Percentiles rank a stretch among this genome's conserved stretches.
Conservation (phyloP, 179 eudicot species). For the Nepenthes alata region DNA sequence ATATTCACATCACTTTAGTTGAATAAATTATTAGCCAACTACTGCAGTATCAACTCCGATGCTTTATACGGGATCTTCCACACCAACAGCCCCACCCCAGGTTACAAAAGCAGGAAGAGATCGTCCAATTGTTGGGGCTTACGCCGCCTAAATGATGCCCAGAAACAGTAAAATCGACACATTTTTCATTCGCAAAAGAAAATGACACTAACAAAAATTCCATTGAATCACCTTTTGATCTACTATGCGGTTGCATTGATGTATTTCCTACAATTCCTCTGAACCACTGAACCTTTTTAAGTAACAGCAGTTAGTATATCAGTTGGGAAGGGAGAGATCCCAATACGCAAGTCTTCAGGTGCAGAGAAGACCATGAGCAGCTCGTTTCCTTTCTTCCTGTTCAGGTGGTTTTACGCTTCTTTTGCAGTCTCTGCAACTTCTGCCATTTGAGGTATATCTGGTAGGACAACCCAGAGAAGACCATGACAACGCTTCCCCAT, state of each 20-base stretch:
- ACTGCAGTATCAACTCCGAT: too few species aligned
- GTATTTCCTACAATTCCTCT: slow-evolving; percentile 11
- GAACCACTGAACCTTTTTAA: neutral
- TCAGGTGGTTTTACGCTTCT: slow-evolving; percentile 61
- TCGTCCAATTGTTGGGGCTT: too few species aligned
- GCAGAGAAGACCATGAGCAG: too few species aligned
- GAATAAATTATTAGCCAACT: too few species aligned
- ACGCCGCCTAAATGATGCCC: neutral
- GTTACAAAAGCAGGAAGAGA: too few species aligned
- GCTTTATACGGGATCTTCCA: too few species aligned
- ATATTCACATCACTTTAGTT: too few species aligned
- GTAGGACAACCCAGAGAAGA: slow-evolving; percentile 80
- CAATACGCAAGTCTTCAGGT: too few species aligned
- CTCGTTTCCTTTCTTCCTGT: neutral
- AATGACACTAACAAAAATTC: neutral
- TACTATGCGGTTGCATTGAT: slow-evolving; percentile 15
- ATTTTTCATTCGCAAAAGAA: neutral
- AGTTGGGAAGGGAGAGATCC: neutral
- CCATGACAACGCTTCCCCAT: slow-evolving; percentile 89
- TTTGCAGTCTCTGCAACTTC: slow-evolving; percentile 58
- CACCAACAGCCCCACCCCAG: too few species aligned
- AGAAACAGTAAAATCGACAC: neutral
- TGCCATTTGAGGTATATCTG: slow-evolving; percentile 91
- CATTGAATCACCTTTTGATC: neutral
- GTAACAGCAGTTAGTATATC: slow-evolving; percentile 5